Evolutionary conservation across 192 early-diverging fungal species (phyloP).

Genomic region (Coemansia sp.): DNA sequence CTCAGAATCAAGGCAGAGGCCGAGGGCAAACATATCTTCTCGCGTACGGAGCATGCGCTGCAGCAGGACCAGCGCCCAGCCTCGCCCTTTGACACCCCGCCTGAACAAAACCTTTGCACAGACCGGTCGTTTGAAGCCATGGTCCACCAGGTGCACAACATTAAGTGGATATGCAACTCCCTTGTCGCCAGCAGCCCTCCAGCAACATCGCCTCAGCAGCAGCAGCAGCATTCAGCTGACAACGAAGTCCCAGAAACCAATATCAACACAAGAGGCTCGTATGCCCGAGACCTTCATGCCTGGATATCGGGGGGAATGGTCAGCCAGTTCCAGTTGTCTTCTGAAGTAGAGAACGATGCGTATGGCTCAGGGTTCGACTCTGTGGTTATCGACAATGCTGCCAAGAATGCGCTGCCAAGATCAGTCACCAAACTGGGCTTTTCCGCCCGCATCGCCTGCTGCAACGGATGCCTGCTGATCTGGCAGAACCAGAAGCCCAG

Average conservation of each 20-base stretch:
- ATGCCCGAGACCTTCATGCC: neutral
- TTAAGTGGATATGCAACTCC: constrained; percentile 5
- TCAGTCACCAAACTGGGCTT: constrained; percentile 21
- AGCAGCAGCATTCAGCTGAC: too few relatives aligned
- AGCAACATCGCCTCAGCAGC: too few relatives aligned
- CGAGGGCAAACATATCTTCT: constrained; percentile 34
- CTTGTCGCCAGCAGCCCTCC: neutral
- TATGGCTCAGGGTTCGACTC: neutral
- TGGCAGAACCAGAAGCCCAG: neutral
- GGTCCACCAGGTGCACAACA: constrained; percentile 36
- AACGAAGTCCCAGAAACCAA: neutral
- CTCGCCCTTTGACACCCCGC: constrained; percentile 27
- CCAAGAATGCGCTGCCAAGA: constrained; percentile 32
- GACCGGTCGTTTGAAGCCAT: constrained; percentile 8
- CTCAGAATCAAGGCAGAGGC: constrained; percentile 35
- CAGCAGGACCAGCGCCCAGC: neutral
- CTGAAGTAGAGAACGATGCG: neutral
- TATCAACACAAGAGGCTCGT: neutral
- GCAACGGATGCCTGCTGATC: constrained; percentile 29
- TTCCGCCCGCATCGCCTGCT: constrained; percentile 17
- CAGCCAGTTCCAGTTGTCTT: neutral
- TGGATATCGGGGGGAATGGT: neutral
- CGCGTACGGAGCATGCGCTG: neutral
- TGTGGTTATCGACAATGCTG: constrained; percentile 27
- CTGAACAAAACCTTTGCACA: neutral